Percentiles rank a stretch among this genome's conserved stretches.
phyloP scores from a whole-genome alignment of 495 filamentous ascomycete species.

The Ascobolus immersus region DNA sequence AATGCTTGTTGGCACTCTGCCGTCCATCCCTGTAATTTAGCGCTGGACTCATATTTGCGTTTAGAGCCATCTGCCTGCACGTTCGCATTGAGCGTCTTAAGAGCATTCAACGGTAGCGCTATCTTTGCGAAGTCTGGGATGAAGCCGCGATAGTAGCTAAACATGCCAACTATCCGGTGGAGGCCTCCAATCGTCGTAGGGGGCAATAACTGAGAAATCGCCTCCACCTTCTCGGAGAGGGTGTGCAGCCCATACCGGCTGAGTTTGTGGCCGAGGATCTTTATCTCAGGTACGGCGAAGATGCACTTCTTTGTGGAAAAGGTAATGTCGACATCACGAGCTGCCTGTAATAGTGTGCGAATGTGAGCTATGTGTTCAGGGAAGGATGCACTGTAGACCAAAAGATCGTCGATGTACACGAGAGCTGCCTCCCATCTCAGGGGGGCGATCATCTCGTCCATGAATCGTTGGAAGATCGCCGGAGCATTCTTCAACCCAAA shows the following conservation, averaged over 20 bases:
- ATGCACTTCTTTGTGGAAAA: not conserved
- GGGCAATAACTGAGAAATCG: not conserved
- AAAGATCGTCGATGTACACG: conserved; percentile 2
- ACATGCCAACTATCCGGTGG: conserved; percentile 1
- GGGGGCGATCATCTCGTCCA: not conserved
- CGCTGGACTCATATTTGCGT: not conserved
- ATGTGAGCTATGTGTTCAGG: not conserved
- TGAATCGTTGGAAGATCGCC: conserved; percentile 1
- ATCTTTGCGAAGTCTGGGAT: conserved; percentile 2
- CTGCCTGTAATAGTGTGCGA: not conserved
- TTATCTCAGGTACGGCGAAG: not conserved
- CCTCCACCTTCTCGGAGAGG: not conserved
- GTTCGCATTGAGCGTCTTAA: not conserved
- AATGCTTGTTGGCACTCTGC: not conserved
- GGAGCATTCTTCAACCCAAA: conserved; percentile 2
- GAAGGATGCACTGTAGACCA: not conserved
- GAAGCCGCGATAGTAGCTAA: conserved; percentile 3
- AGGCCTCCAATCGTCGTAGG: not conserved
- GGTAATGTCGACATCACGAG: not conserved
- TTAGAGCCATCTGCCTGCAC: not conserved
- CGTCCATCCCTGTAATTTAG: not conserved
- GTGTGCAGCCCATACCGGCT: not conserved
- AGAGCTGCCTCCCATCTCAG: not conserved
- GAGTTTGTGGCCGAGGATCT: not conserved
- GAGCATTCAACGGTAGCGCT: not conserved